These are phyloP conservation scores for Penicillium desertorum DNA, from an alignment of 495 filamentous ascomycete genomes.

Conservation along the genomic window DNA sequence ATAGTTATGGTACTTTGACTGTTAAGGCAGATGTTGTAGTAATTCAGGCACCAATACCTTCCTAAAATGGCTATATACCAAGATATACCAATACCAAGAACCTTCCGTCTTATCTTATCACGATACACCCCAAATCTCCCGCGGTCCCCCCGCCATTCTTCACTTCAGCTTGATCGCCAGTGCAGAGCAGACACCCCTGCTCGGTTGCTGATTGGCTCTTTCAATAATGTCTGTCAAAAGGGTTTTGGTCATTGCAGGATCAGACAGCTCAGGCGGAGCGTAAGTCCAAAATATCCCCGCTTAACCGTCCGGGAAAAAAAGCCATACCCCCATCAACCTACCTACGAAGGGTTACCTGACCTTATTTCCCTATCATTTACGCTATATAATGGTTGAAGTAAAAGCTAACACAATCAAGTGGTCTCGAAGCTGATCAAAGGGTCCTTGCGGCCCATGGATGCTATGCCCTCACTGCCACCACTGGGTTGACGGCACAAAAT, in stretches of 20 bases:
- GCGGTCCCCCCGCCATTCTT: conserved; percentile 5
- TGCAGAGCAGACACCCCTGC: neutral
- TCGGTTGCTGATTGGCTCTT: conserved; percentile 16
- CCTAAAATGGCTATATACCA: too few species aligned
- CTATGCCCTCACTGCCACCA: conserved; percentile 97
- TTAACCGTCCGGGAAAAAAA: neutral
- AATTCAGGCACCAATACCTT: too few species aligned
- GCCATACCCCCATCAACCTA: neutral
- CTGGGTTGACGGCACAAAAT: conserved; percentile 92
- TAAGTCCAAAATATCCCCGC: conserved; percentile 44
- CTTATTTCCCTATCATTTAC: neutral
- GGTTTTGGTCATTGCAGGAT: conserved; percentile 81
- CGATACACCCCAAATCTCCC: neutral
- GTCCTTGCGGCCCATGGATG: conserved; percentile 87
- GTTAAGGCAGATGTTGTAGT: too few species aligned
- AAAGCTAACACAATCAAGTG: conserved; percentile 49
- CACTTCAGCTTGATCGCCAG: neutral
- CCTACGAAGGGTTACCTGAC: neutral
- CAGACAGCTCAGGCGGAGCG: conserved; percentile 86
- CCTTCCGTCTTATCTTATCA: conserved; percentile 20
- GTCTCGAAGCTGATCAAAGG: conserved; percentile 96
- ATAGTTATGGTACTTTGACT: too few species aligned
- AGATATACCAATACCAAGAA: too few species aligned
- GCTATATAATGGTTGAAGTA: neutral
- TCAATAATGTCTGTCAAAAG: conserved; percentile 45